Evolutionary conservation across 306 rosid species (phyloP).

Genomic region (Castanea mollissima): DNA sequence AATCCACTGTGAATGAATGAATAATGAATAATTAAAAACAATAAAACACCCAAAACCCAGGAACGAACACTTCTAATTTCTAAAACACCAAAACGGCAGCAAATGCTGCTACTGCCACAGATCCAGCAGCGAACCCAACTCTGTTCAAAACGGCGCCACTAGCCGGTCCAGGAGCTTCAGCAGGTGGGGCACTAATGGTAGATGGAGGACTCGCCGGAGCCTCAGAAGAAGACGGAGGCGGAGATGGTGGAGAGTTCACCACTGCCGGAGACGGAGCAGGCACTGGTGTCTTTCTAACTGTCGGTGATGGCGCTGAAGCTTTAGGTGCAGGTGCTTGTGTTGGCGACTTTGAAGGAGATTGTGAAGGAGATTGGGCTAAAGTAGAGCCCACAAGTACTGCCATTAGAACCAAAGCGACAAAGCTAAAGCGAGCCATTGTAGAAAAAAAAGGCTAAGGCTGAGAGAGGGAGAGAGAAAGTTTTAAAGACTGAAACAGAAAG

Average conservation of each 20-base stretch:
- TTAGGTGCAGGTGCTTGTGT: background rate
- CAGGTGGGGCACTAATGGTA: conserved; percentile 18
- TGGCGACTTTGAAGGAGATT: conserved; percentile 26
- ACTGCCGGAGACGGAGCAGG: conserved; percentile 11
- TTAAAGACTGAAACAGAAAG: background rate
- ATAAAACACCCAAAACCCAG: background rate
- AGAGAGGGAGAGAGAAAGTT: background rate
- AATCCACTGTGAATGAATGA: too few species aligned
- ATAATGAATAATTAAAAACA: background rate
- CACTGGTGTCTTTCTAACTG: conserved; percentile 1
- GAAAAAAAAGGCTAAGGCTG: background rate
- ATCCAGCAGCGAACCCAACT: conserved; percentile 26
- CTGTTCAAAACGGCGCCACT: conserved; percentile 32
- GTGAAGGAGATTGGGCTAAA: conserved; percentile 42
- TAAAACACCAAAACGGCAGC: conserved; percentile 30
- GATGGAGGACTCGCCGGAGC: conserved; percentile 39
- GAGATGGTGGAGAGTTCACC: conserved; percentile 39
- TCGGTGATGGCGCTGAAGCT: conserved; percentile 12
- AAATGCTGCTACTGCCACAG: conserved; percentile 13
- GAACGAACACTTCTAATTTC: background rate
- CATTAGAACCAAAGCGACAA: conserved; percentile 26
- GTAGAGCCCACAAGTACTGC: conserved; percentile 34
- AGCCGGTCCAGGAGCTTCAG: conserved; percentile 33
- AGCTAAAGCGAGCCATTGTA: conserved; percentile 38
- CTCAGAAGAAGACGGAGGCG: conserved; percentile 15